Conservation (phyloP, 2,329 filamentous ascomycete genomes). For the Calonectria fujianensis region DNA sequence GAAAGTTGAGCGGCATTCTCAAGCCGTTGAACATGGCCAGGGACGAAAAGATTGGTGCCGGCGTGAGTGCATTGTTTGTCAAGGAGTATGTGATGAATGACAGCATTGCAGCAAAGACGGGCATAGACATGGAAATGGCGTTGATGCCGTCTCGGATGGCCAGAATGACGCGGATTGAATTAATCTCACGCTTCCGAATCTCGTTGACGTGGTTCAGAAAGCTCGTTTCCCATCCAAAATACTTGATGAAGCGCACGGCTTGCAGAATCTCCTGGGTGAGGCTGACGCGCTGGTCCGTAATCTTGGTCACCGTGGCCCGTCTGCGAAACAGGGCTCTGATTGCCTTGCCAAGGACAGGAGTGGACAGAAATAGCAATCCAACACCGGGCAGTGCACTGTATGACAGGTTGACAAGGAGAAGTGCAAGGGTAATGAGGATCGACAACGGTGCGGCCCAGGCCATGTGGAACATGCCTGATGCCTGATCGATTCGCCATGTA, state of each 20-base stretch:
- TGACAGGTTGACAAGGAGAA: conserved; percentile 35
- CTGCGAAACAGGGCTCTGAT: conserved; percentile 12
- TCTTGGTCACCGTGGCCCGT: conserved; percentile 25
- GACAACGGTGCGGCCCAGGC: conserved; percentile 23
- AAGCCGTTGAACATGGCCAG: conserved; percentile 31
- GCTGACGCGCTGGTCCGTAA: conserved; percentile 25
- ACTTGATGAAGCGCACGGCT: conserved; percentile 23
- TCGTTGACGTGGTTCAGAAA: conserved; percentile 22
- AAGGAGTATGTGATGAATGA: conserved; percentile 31
- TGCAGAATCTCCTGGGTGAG: conserved; percentile 33
- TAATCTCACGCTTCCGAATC: conserved; percentile 21
- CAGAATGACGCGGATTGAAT: conserved; percentile 23
- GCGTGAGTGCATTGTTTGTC: conserved; percentile 11
- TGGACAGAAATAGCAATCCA: conserved; percentile 22
- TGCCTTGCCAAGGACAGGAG: conserved; percentile 24
- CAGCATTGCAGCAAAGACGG: conserved; percentile 29
- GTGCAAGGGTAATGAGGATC: conserved; percentile 20
- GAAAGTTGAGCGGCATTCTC: conserved; percentile 29
- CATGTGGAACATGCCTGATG: conserved; percentile 35
- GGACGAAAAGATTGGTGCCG: conserved; percentile 22
- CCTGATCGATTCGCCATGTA: conserved; percentile 36
- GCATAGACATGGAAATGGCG: conserved; percentile 27
- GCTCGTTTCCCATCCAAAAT: conserved; percentile 28
- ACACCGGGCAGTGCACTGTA: conserved; percentile 34
- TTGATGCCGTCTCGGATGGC: conserved; percentile 24